Evolutionary conservation across 305 asterid genomes (phyloP).

Genomic region (Fraxinus floribunda): DNA sequence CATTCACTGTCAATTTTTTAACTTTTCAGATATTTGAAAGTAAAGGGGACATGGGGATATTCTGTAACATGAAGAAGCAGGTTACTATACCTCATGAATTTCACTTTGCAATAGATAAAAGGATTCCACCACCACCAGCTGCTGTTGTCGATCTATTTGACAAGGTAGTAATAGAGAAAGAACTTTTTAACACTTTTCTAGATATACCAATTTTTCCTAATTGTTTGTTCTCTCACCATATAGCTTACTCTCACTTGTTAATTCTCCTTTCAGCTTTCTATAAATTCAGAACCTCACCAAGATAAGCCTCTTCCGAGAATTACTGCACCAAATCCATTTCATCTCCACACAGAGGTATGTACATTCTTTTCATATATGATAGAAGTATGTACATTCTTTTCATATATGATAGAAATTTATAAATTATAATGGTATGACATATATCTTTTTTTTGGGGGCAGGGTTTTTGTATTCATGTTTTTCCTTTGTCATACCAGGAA

Average conservation of each 20-base stretch:
- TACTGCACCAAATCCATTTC: constrained; percentile 79
- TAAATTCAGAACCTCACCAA: constrained; percentile 60
- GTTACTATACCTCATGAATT: constrained; percentile 81
- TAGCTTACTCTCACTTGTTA: not conserved
- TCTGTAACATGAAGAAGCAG: constrained; percentile 72
- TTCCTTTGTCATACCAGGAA: constrained; percentile 44
- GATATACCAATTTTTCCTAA: not conserved
- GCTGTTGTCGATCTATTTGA: constrained; percentile 71
- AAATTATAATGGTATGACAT: not conserved
- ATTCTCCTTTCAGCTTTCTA: constrained; percentile 55
- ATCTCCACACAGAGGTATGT: constrained; percentile 77
- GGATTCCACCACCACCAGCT: constrained; percentile 59
- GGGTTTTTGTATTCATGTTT: constrained; percentile 4
- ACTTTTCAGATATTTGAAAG: constrained; percentile 78
- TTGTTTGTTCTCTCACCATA: not conserved
- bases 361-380: not conserved
- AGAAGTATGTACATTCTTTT: constrained; percentile 30
- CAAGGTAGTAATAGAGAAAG: constrained; percentile 42
- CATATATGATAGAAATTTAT: not conserved
- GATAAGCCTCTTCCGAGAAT: constrained; percentile 62
- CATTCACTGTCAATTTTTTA: not conserved
- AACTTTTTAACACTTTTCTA: not conserved
- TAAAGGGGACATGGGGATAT: constrained; percentile 85
- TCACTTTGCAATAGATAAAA: constrained; percentile 75
- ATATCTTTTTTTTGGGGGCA: not conserved